Evolutionary conservation across 2,329 filamentous ascomycete genomes (phyloP).

Genomic region (Corinectria fuckeliana): DNA sequence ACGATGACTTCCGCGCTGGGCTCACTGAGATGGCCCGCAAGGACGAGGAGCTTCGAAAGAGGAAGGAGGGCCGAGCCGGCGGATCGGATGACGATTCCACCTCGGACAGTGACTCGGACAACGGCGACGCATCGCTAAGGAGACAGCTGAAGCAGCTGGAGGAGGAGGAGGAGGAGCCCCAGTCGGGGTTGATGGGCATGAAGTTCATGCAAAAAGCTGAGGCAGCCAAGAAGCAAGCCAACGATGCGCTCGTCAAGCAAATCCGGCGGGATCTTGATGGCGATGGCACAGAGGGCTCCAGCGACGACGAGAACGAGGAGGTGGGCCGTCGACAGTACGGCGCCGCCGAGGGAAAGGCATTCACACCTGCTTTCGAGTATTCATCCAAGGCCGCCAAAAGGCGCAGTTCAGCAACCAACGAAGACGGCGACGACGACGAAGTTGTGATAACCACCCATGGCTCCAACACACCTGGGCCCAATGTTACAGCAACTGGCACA

Average conservation of each 20-base stretch:
- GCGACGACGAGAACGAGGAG: conserved; percentile 61
- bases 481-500: conserved; percentile 21
- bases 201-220: conserved; percentile 95
- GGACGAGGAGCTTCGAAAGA: conserved; percentile 80
- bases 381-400: conserved; percentile 40
- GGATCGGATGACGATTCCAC: conserved; percentile 58
- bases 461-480: conserved; percentile 28
- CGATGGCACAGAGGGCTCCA: conserved; percentile 56
- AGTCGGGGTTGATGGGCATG: conserved; percentile 78
- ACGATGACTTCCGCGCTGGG: conserved; percentile 81
- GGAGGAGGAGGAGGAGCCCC: conserved; percentile 57
- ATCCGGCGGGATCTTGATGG: conserved; percentile 77
- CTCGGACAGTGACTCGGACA: conserved; percentile 63
- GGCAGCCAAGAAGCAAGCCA: conserved; percentile 75
- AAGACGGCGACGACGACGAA: conserved; percentile 38
- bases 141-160: conserved; percentile 52
- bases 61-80: conserved; percentile 74
- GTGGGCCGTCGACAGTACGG: conserved; percentile 77
- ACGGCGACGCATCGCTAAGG: conserved; percentile 61
- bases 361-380: conserved; percentile 41
- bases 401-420: conserved; percentile 33
- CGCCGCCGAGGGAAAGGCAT: conserved; percentile 46
- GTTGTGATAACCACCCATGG: conserved; percentile 38
- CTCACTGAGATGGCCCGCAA: conserved; percentile 81
- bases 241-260: conserved; percentile 76